Percentiles rank a stretch among this genome's conserved stretches.
These are phyloP conservation scores for Pythium periplocum DNA, from an alignment of 352 stramenopile genomes.

Conservation along the genomic window DNA sequence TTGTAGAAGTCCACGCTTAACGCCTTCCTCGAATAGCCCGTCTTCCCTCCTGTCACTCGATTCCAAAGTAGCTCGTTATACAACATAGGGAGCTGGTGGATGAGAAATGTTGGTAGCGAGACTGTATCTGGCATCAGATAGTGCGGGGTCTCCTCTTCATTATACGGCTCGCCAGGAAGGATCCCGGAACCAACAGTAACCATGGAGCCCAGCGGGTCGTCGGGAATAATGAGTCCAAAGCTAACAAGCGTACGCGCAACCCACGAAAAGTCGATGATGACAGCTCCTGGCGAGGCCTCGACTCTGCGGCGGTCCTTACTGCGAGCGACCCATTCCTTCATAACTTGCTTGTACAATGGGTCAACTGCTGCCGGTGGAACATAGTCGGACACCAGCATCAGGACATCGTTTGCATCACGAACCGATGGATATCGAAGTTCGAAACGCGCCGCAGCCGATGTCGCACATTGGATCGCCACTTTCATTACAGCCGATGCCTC, in stretches of 20 bases:
- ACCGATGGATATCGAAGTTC: not conserved
- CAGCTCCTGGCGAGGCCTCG: too few relatives aligned
- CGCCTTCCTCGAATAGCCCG: not conserved
- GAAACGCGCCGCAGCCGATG: not conserved
- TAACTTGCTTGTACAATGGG: too few relatives aligned
- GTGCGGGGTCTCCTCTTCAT: conserved; percentile 1
- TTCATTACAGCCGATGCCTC: not conserved
- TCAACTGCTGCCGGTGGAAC: too few relatives aligned
- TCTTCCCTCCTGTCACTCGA: not conserved
- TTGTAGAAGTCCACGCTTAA: conserved; percentile 16
- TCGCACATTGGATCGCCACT: not conserved
- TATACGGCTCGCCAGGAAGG: conserved; percentile 9
- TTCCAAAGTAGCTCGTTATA: not conserved
- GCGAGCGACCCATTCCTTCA: too few relatives aligned
- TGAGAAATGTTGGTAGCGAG: not conserved
- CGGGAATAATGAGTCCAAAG: too few relatives aligned
- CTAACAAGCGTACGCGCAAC: too few relatives aligned
- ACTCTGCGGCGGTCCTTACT: too few relatives aligned
- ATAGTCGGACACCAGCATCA: too few relatives aligned
- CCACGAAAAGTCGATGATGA: too few relatives aligned
- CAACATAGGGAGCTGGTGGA: conserved; percentile 3
- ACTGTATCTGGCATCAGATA: not conserved
- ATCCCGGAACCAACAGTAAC: not conserved
- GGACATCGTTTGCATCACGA: not conserved
- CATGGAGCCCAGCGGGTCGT: too few relatives aligned